Evolutionary conservation across 352 stramenopile genomes (phyloP), one percentile per base, ranked within the genome.

Genomic region (Phytophthora pistaciae): DNA sequence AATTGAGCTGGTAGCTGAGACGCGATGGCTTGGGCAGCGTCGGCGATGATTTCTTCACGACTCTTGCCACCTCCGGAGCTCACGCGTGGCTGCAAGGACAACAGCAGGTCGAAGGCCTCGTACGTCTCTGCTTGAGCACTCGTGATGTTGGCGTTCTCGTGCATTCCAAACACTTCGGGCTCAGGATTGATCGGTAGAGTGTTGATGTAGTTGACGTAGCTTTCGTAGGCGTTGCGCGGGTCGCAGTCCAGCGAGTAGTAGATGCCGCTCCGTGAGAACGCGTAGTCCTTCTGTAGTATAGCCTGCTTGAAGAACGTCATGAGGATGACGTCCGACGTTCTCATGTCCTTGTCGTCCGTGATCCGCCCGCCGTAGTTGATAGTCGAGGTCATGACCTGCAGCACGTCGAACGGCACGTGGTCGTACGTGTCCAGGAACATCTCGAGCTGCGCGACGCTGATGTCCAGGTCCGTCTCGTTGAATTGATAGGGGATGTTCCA

Each of bases 401-500:
- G 74, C 62, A 99, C 91, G 27, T 92, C 85, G 71, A 92, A 98
- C 14, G 88, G 88, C 9, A 96, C 84, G 6, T 89, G 73, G 36
- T 96, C 88, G 60, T 96, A 95, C 16, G 90, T 91, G 72, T 95
- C 87, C 13, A 98, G 75, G 75, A 98, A 98, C 77, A 96, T 97
- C 56, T 97, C 90, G 44, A 99, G 83, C 68, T 96, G 83, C 18
- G 85, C 82, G 52, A 85, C 76, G 56, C 86, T 91, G 56, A 92
- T 93, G 68, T 96, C 83, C 33, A 99, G 74, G 74, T 99, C 97
- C 0, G 96, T 99, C 60, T 99, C 94, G 69, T 99, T 99, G 72
- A 99, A 99, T 75, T 98, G 94, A 77, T 99, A 99, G 31, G 95
- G 95, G 52, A 98, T 98, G 76, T 99, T 99, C 97, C 97, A 99